These are phyloP conservation scores for Manihot esculenta DNA, from an alignment of 441 rosid genomes.

Conservation along the genomic window DNA sequence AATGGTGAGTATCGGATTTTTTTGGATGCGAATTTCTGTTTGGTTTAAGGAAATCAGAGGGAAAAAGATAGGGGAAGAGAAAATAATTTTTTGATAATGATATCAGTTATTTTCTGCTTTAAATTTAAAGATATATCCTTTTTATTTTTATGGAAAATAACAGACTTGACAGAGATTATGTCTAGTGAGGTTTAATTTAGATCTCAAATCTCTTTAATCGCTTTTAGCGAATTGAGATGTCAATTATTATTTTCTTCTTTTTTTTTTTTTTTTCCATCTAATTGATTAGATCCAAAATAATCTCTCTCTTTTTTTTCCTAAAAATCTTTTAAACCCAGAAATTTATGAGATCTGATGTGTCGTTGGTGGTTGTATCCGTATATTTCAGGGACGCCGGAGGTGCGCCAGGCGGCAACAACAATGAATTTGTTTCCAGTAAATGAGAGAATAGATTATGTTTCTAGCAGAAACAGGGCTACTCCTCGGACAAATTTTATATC, in stretches of 20 bases:
- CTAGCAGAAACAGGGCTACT: slow-evolving; percentile 17
- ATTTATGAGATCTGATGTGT: slow-evolving; percentile 14
- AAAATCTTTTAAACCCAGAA: background rate
- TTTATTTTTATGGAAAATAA: too few species aligned
- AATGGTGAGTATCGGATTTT: background rate
- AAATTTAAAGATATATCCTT: too few species aligned
- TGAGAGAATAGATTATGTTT: slow-evolving; percentile 24
- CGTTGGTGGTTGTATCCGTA: slow-evolving; percentile 16
- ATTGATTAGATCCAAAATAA: slow-evolving; percentile 25
- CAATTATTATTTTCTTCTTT: background rate
- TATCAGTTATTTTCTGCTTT: too few species aligned
- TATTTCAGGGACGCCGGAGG: slow-evolving; percentile 39
- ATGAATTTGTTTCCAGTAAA: slow-evolving; percentile 60
- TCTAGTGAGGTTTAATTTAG: background rate
- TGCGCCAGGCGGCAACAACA: slow-evolving; percentile 29
- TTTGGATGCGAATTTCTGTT: too few species aligned
- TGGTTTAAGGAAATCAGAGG: too few species aligned
- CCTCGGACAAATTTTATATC: slow-evolving; percentile 32
- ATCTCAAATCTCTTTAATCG: background rate
- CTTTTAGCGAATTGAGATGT: background rate
- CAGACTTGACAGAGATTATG: background rate
- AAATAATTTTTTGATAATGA: too few species aligned
- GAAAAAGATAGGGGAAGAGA: too few species aligned
- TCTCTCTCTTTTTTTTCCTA: slow-evolving; percentile 8
- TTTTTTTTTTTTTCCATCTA: background rate